Conservation (phyloP, 169 alveolate species). For the Plasmodium inui region DNA sequence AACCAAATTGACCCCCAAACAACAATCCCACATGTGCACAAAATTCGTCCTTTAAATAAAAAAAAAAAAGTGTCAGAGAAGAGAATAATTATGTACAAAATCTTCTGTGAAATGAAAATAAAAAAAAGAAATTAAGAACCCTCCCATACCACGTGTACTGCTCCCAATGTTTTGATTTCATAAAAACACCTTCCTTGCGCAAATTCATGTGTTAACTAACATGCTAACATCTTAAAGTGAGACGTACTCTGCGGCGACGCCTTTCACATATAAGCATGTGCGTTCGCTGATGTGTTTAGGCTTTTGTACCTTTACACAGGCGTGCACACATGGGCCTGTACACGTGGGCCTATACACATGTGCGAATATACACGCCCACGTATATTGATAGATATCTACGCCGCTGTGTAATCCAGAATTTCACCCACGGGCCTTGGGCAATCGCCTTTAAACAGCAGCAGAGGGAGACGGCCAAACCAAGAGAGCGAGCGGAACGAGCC, state of each 20-base stretch:
- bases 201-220: background rate
- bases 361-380: background rate
- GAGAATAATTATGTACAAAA: background rate
- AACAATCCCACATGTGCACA: conserved; percentile 9
- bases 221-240: background rate
- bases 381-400: background rate
- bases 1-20: background rate
- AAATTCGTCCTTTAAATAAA: background rate
- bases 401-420: background rate
- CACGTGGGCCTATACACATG: background rate
- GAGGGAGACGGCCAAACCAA: background rate
- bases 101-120: background rate
- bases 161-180: conserved; percentile 11
- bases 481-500: background rate
- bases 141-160: conserved; percentile 3
- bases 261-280: background rate
- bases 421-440: background rate
- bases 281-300: background rate
- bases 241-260: background rate
- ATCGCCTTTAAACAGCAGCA: background rate
- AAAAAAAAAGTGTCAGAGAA: conserved; percentile 33
- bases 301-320: background rate
- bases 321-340: background rate
- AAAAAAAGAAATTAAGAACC: background rate
- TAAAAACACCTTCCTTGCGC: background rate